Base-by-base conservation (phyloP, 345 rosid genomes). In the Firmiana major region DNA sequence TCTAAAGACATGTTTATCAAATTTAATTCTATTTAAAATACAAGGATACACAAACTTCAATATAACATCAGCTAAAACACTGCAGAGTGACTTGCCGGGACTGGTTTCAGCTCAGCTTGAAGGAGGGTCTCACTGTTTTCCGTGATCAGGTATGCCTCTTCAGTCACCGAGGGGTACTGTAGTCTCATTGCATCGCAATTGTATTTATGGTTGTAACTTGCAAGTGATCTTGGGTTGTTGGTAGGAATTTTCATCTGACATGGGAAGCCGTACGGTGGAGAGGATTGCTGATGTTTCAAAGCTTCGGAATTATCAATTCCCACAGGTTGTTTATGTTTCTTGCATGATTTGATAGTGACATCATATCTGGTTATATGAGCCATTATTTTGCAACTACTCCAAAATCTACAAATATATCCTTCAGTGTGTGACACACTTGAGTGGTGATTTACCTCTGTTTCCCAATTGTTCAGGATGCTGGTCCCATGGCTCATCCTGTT, bases 401-500 rank as follows among this genome's bases (percentile, higher is more conserved):
- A 19, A 63, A 31, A 36, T 6, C 31, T 43, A 38, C 11, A 6
- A 17, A 28, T 51, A 65, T 26, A 7, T 51, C 5, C 49, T 55
- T 21, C 31, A 19, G 8, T 46, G 21, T 45, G 28, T 13, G 16
- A 26, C 31, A 26, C 62, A 19, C 46, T 69, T 77, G 22, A 63
- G 17, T 31, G 46, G 26, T 51, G 46, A 36, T 49, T 73, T 31
- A 19, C 40, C 43, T 54, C 13, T 51, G 74, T 70, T 64, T 58
- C 79, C 60, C 42, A 17, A 75, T 62, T 63, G 34, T 76, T 62
- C 81, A 93, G 99, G 99, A 96, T 92, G 90, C 93, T 78, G 98
- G 99, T 87, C 99, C 99, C 28, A 96, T 96, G 98, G 98, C 99
- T 79, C 98, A 96, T 85, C 99, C 99, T 78, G 98, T 96, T 71